phyloP scores from a whole-genome alignment of 2,329 filamentous ascomycete genomes.

The Fusarium anguioides region DNA sequence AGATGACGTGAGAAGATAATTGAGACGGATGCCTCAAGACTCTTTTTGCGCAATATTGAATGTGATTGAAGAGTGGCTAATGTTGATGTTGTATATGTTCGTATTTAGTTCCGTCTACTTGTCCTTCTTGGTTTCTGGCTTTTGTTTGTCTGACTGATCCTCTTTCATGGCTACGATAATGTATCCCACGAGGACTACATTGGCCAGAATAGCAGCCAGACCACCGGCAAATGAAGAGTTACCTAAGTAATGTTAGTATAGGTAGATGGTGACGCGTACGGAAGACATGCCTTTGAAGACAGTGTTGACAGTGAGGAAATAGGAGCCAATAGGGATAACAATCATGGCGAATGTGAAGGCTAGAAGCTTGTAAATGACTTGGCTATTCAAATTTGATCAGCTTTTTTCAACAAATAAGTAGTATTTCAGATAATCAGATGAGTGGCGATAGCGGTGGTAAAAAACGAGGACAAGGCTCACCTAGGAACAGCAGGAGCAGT shows the following conservation, averaged over 20 bases:
- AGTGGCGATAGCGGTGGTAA: conserved; percentile 14
- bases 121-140: conserved; percentile 62
- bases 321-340: conserved; percentile 84
- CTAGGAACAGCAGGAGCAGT: conserved; percentile 85
- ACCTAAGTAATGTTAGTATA: conserved; percentile 62
- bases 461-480: conserved; percentile 61
- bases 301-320: conserved; percentile 82
- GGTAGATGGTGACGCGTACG: not conserved
- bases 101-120: conserved; percentile 46
- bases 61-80: not conserved
- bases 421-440: not conserved
- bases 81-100: not conserved
- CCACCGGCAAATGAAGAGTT: conserved; percentile 90
- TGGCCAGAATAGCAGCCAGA: conserved; percentile 87
- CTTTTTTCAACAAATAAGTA: not conserved
- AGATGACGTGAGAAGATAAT: conserved; percentile 37
- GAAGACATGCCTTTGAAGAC: conserved; percentile 75
- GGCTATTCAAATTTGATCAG: conserved; percentile 56
- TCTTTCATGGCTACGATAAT: conserved; percentile 92
- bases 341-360: conserved; percentile 94
- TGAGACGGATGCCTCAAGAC: conserved; percentile 17
- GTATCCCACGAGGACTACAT: conserved; percentile 90
- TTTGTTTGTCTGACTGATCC: conserved; percentile 65
- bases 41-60: not conserved
- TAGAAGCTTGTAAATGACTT: conserved; percentile 90